These are phyloP conservation scores for Candida nitratophila DNA, from an alignment of 805 yeast species.

Conservation along the genomic window DNA sequence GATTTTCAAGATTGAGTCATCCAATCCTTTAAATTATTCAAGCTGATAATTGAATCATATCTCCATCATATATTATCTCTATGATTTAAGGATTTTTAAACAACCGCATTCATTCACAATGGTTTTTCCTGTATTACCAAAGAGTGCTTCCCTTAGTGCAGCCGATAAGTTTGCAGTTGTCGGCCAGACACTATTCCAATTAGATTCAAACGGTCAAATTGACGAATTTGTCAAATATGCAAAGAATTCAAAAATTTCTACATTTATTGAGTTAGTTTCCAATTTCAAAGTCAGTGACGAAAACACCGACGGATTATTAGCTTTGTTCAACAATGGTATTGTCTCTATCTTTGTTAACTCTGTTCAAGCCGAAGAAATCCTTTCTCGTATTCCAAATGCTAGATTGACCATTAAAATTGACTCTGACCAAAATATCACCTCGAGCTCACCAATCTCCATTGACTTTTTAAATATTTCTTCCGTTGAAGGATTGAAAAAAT, in stretches of 20 bases:
- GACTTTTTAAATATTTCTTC: slow-evolving; percentile 1
- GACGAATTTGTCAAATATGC: slow-evolving; percentile 9
- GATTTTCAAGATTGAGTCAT: too few relatives aligned
- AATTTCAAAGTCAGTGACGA: slow-evolving; percentile 10
- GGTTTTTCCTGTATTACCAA: slow-evolving; percentile 29
- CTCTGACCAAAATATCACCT: not conserved
- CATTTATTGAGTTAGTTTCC: slow-evolving; percentile 15
- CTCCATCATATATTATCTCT: not conserved
- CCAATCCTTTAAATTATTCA: too few relatives aligned
- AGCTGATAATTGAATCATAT: not conserved
- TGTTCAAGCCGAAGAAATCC: slow-evolving; percentile 12
- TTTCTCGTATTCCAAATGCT: slow-evolving; percentile 25
- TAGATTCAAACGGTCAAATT: slow-evolving; percentile 8
- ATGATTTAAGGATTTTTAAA: not conserved
- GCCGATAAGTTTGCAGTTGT: slow-evolving; percentile 13
- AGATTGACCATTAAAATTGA: slow-evolving; percentile 21
- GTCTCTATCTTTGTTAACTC: slow-evolving; percentile 17
- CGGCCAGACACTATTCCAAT: slow-evolving; percentile 22
- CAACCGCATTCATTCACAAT: too few relatives aligned
- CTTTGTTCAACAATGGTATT: slow-evolving; percentile 25
- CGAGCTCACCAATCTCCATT: too few relatives aligned
- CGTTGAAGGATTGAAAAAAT: slow-evolving; percentile 7
- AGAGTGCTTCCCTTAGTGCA: slow-evolving; percentile 9
- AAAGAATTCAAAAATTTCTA: slow-evolving; percentile 7
- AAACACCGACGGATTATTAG: slow-evolving; percentile 13